Conservation (phyloP, 331 rosid genomes). For the Quercus tomentella region DNA sequence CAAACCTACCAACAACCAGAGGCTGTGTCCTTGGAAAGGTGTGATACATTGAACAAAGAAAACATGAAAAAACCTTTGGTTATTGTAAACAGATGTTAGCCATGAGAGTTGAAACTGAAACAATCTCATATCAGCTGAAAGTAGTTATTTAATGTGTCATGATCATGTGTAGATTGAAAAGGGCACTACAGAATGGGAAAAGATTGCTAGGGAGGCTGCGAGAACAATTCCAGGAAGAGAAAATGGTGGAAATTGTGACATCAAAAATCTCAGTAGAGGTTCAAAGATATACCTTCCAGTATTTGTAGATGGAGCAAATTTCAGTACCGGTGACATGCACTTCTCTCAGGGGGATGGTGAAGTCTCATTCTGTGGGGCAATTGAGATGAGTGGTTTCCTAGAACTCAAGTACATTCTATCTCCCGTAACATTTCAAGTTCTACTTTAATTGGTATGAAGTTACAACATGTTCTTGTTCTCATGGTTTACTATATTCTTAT, state of each 20-base stretch:
- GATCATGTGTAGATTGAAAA: constrained; percentile 45
- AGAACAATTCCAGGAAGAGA: constrained; percentile 98
- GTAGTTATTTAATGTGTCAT: background rate
- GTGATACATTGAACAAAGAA: constrained; percentile 2
- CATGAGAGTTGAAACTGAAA: background rate
- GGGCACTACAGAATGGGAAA: constrained; percentile 72
- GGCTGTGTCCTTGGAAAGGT: constrained; percentile 83
- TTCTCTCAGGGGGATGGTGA: constrained; percentile 96
- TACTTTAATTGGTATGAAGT: background rate
- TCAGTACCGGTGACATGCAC: constrained; percentile 94
- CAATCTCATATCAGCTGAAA: background rate
- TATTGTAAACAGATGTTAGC: background rate
- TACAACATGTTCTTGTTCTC: background rate
- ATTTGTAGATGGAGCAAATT: constrained; percentile 89
- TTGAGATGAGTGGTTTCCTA: constrained; percentile 96
- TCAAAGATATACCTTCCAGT: constrained; percentile 89
- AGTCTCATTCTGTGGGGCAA: constrained; percentile 87
- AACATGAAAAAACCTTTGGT: background rate
- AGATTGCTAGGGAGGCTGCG: constrained; percentile 79
- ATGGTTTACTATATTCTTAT: background rate
- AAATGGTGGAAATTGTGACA: constrained; percentile 96
- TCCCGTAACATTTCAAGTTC: background rate
- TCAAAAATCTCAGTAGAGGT: constrained; percentile 81
- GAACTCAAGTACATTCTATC: constrained; percentile 61
- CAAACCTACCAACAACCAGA: constrained; percentile 65